Percentiles rank a stretch among this genome's conserved stretches.
phyloP scores from a whole-genome alignment of 2,329 filamentous ascomycete genomes.

The Basipetospora chlamydospora region DNA sequence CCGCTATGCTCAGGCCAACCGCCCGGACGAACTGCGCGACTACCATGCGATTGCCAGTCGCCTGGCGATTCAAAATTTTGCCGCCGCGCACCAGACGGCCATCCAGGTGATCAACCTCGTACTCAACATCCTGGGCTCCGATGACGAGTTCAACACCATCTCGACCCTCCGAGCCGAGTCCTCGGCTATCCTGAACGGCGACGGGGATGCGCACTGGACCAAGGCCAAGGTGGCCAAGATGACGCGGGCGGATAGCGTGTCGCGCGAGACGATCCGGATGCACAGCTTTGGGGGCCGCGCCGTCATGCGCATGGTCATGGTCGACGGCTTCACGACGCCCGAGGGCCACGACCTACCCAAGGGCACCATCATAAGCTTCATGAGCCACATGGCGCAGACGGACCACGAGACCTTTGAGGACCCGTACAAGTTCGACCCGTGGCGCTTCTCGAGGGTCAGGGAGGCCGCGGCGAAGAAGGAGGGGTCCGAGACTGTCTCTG shows the following conservation, averaged over 20 bases:
- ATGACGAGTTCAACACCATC: slow-evolving; percentile 6
- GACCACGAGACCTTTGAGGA: slow-evolving; percentile 5
- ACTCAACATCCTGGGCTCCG: slow-evolving; percentile 7
- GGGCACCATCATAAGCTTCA: slow-evolving; percentile 6
- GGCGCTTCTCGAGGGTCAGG: slow-evolving; percentile 4
- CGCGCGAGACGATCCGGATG: slow-evolving; percentile 7
- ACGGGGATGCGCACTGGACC: slow-evolving; percentile 3
- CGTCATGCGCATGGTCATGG: slow-evolving; percentile 7
- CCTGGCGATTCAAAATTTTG: too few species aligned
- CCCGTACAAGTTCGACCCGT: slow-evolving; percentile 7
- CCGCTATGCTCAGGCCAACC: slow-evolving; percentile 21
- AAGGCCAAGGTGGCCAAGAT: slow-evolving; percentile 6
- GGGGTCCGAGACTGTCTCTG: too few species aligned
- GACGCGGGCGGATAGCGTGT: slow-evolving; percentile 6
- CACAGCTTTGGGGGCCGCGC: slow-evolving; percentile 7
- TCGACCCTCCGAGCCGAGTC: slow-evolving; percentile 4
- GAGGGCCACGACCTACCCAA: slow-evolving; percentile 6
- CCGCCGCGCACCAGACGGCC: slow-evolving; percentile 8
- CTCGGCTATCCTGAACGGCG: slow-evolving; percentile 1
- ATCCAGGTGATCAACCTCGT: slow-evolving; percentile 7
- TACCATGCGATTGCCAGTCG: too few species aligned
- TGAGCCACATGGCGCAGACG: slow-evolving; percentile 6
- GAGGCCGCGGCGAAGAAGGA: too few species aligned
- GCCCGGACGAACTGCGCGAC: slow-evolving; percentile 22
- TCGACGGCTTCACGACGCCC: slow-evolving; percentile 3